A percentile compares a stretch with the other conserved stretches of the same genome.
Evolutionary conservation across 2,329 filamentous ascomycete species (phyloP).

Genomic region (Fusarium mundagurra): DNA sequence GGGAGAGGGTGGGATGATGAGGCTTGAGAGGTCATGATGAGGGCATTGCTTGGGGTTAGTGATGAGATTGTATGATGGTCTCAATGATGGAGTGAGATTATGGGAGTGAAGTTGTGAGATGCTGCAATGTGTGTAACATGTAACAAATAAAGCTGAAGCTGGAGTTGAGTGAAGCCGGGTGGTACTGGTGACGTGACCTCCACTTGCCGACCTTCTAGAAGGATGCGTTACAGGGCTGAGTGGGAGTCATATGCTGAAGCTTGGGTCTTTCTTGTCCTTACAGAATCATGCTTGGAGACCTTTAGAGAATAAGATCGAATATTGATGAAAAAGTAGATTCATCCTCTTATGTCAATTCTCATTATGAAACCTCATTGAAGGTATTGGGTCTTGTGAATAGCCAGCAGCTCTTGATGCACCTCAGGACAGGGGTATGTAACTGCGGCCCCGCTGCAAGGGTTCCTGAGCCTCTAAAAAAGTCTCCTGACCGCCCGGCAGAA

Average conservation of each 20-base stretch:
- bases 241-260: background rate
- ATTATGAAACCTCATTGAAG: too few species aligned
- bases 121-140: background rate
- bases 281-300: too few species aligned
- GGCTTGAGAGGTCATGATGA: conserved; percentile 41
- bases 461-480: conserved; percentile 23
- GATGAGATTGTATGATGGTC: background rate
- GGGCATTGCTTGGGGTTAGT: conserved; percentile 31
- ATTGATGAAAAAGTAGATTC: too few species aligned
- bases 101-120: background rate
- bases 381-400: too few species aligned
- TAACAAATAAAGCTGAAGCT: background rate
- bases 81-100: background rate
- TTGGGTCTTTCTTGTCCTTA: background rate
- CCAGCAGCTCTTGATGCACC: too few species aligned
- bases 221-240: conserved; percentile 1
- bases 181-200: conserved; percentile 24
- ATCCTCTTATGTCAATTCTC: too few species aligned
- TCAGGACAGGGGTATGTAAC: conserved; percentile 12
- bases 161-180: background rate
- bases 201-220: conserved; percentile 24
- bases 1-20: conserved; percentile 36
- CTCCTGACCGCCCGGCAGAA: conserved; percentile 51
- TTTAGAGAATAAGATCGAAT: too few species aligned
- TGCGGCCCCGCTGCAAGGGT: conserved; percentile 11